phyloP scores from a whole-genome alignment of 73 alveolate genomes.

The Breviolum minutum region DNA sequence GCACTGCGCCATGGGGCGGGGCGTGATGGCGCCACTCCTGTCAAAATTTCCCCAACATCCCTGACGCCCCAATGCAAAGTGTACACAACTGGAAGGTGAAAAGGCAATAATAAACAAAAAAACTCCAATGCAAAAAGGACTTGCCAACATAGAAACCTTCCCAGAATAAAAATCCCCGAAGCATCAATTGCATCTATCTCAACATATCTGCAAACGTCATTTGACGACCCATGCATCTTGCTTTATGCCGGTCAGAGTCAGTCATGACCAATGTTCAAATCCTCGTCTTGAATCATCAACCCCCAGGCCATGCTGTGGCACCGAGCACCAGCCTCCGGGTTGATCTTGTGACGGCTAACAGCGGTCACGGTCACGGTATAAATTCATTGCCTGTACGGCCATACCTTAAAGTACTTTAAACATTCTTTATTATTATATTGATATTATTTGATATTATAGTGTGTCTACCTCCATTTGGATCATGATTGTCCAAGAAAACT shows the following conservation, averaged over 20 bases:
- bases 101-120: not conserved
- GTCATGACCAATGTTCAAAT: not conserved
- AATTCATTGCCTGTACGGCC: not conserved
- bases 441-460: too few relatives aligned
- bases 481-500: too few relatives aligned
- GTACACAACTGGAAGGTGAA: not conserved
- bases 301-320: conserved; percentile 88
- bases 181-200: not conserved
- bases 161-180: not conserved
- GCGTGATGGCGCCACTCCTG: conserved; percentile 84
- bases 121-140: not conserved
- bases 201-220: not conserved
- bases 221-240: not conserved
- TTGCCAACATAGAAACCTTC: not conserved
- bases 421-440: too few relatives aligned
- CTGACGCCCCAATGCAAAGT: too few relatives aligned
- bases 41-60: not conserved
- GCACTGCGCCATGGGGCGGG: conserved; percentile 37
- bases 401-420: not conserved
- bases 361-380: not conserved
- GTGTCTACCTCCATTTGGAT: too few relatives aligned
- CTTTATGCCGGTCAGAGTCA: too few relatives aligned
- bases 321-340: conserved; percentile 50
- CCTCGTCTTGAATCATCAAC: conserved; percentile 82
- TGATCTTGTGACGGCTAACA: too few relatives aligned